Conservation (phyloP, 2,329 filamentous ascomycete species). For the Hypomyces rosellus region DNA sequence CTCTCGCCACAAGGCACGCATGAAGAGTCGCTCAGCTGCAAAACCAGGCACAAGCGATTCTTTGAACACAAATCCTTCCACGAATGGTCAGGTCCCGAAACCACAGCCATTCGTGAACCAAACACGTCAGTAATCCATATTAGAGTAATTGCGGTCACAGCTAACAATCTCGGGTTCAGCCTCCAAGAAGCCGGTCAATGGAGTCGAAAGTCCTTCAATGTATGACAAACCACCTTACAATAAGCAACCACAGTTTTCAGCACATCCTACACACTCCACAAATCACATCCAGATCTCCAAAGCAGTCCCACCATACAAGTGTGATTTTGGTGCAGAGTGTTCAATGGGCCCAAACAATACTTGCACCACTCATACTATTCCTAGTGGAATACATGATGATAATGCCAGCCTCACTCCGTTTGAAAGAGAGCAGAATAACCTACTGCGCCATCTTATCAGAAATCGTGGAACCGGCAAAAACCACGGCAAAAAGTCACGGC, state of each 20-base stretch:
- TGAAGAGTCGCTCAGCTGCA: slow-evolving; percentile 10
- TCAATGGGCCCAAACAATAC: slow-evolving; percentile 6
- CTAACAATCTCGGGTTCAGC: slow-evolving; percentile 1
- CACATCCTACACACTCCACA: slow-evolving; percentile 9
- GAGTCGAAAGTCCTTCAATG: slow-evolving; percentile 36
- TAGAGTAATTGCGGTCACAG: not conserved
- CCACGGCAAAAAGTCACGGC: slow-evolving; percentile 14
- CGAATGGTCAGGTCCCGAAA: not conserved
- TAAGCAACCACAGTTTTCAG: slow-evolving; percentile 9
- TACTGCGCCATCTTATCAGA: slow-evolving; percentile 33
- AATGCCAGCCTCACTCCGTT: slow-evolving; percentile 26
- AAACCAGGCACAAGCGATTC: not conserved
- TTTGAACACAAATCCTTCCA: not conserved
- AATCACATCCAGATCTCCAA: slow-evolving; percentile 3
- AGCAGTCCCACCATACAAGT: not conserved
- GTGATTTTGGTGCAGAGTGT: slow-evolving; percentile 12
- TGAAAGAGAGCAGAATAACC: slow-evolving; percentile 33
- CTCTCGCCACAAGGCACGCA: slow-evolving; percentile 1
- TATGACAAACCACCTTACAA: slow-evolving; percentile 32
- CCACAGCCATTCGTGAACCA: not conserved
- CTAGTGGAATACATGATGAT: slow-evolving; percentile 26
- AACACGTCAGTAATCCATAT: slow-evolving; percentile 1
- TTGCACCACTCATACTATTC: slow-evolving; percentile 15
- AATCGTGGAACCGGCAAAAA: slow-evolving; percentile 17
- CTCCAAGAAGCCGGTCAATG: slow-evolving; percentile 1